Base-by-base conservation (phyloP, 176 grass and related monocot species). In the Saccharum spontaneum region DNA sequence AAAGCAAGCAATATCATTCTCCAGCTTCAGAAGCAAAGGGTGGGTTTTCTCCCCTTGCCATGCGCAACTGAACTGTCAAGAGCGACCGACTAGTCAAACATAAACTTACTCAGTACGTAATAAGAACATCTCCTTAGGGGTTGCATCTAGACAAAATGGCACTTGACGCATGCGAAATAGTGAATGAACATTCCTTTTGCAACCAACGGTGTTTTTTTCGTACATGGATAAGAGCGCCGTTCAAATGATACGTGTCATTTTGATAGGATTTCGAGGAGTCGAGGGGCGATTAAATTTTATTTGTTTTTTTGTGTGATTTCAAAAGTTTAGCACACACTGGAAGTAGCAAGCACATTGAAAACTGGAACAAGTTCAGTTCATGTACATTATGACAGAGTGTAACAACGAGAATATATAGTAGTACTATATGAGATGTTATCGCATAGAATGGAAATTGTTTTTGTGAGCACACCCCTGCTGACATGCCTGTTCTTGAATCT, bases 131-230 rank as follows among this genome's bases (percentile, higher is more conserved):
- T 73, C 26, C 20, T 34, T 39, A 37, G n/a, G 70, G 60, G 24
- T 18, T 87, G 45, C 70, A 82, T 87, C 85, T 87, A 30, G 46
- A 40, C 26, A 87, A 67, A 75, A 18, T 81, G 22, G 3, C 69
- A 43, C 16, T 11, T 36, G 67, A 65, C 31, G 39, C 30, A 79
- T 66, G 77, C 64, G 59, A 48, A 65, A 65, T 30, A 18, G 31
- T 64, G 59, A 67, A 81, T 81, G 48, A 67, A 57, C 46, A 68
- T 87, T 87, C 44, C 78, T 33, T 86, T 52, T 44, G 44, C 69
- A 69, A 16, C 23, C 10, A 59, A 69, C 39, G 17, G 28, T 22
- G 54, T 22, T 44, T 65, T 67, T 80, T 34, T 17, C 13, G 13
- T 75, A 24, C 31, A 44, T n/a, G 70, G 24, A 8, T 31, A 69